phyloP scores from a whole-genome alignment of 371 early-diverging fungal species.

The Haplosporangium sp. region DNA sequence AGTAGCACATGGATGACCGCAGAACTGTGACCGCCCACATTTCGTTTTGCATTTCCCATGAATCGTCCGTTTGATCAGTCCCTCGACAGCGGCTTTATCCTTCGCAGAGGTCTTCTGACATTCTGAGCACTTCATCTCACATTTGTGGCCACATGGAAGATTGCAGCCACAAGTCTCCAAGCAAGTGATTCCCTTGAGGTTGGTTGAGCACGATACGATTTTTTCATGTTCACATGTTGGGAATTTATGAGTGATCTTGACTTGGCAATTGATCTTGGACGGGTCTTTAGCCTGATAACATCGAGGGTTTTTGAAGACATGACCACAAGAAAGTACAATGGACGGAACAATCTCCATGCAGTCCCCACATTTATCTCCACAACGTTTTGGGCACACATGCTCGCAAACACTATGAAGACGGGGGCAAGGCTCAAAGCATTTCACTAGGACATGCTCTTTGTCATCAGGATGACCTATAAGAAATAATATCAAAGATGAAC shows the following conservation, averaged over 20 bases:
- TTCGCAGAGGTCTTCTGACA: slow-evolving; percentile 22
- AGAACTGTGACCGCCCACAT: slow-evolving; percentile 18
- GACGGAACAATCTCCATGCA: slow-evolving; percentile 40
- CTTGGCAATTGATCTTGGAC: slow-evolving; percentile 30
- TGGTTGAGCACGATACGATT: slow-evolving; percentile 24
- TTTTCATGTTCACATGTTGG: slow-evolving; percentile 58
- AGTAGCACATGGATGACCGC: slow-evolving; percentile 29
- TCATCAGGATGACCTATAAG: slow-evolving; percentile 48
- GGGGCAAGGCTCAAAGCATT: slow-evolving; percentile 57
- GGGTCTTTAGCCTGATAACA: slow-evolving; percentile 41
- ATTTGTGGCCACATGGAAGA: slow-evolving; percentile 56
- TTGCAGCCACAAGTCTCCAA: no score
- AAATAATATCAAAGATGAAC: not conserved
- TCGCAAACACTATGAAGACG: slow-evolving; percentile 50
- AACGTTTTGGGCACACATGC: slow-evolving; percentile 55
- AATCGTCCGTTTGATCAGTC: slow-evolving; percentile 3
- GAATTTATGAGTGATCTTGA: slow-evolving; percentile 24
- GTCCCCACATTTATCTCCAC: slow-evolving; percentile 59
- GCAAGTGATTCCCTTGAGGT: not conserved
- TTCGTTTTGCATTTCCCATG: slow-evolving; percentile 25
- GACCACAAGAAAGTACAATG: slow-evolving; percentile 49
- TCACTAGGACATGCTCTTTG: slow-evolving; percentile 20
- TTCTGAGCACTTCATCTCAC: slow-evolving; percentile 17
- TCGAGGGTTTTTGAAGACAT: slow-evolving; percentile 21
- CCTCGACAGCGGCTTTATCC: not conserved